A percentile compares a stretch with the other conserved stretches of the same genome.
These are phyloP conservation scores for Zelonia costaricensis DNA, from an alignment of 208 protist genomes.

Conservation along the genomic window DNA sequence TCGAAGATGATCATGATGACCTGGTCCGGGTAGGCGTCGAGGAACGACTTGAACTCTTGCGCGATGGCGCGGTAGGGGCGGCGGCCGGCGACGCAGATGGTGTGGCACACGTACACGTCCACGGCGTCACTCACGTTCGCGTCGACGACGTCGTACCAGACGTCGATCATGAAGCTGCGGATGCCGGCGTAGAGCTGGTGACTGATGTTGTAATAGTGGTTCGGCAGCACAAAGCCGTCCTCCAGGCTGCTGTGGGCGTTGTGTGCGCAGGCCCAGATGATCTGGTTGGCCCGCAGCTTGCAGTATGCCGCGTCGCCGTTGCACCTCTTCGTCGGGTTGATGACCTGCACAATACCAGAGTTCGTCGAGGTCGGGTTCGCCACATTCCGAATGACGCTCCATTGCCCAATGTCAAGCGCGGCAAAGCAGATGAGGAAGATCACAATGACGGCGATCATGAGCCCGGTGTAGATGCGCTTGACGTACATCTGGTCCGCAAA, in stretches of 20 bases:
- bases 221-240: conserved; percentile 37
- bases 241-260: conserved; percentile 45
- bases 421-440: conserved; percentile 28
- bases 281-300: conserved; percentile 31
- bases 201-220: conserved; percentile 52
- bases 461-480: conserved; percentile 19
- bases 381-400: conserved; percentile 11
- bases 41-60: conserved; percentile 27
- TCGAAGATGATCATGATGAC: conserved; percentile 42
- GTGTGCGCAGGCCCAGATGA: conserved; percentile 45
- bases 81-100: conserved; percentile 27
- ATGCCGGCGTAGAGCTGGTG: conserved; percentile 39
- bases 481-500: conserved; percentile 33
- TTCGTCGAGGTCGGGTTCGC: not conserved
- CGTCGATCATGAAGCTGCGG: conserved; percentile 49
- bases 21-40: conserved; percentile 30
- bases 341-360: conserved; percentile 25
- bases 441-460: conserved; percentile 23
- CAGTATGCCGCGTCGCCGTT: conserved; percentile 38
- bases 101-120: conserved; percentile 43
- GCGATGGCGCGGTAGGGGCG: conserved; percentile 17
- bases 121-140: conserved; percentile 18
- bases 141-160: conserved; percentile 46
- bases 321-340: conserved; percentile 29
- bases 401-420: conserved; percentile 23